Evolutionary conservation across 306 rosid genomes (phyloP).

Genomic region (Lathyrus tuberosus): DNA sequence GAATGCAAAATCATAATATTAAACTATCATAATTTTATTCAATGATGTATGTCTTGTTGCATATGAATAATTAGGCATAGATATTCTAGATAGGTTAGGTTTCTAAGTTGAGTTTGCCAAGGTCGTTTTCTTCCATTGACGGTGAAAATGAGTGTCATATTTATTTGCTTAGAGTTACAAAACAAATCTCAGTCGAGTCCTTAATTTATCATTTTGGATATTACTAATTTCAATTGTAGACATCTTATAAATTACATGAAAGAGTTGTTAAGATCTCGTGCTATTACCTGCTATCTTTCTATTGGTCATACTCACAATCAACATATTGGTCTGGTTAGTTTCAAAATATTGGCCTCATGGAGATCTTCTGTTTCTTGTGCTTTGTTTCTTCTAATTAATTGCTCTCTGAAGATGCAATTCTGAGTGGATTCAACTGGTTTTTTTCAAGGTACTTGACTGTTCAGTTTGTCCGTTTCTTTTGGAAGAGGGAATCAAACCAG

Average conservation of each 20-base stretch:
- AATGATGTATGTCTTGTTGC: background rate
- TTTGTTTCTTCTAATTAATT: slow-evolving; percentile 28
- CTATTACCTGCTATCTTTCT: slow-evolving; percentile 11
- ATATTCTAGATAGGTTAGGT: background rate
- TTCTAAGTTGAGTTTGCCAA: slow-evolving; percentile 24
- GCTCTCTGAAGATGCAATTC: slow-evolving; percentile 18
- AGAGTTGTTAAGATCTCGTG: slow-evolving; percentile 9
- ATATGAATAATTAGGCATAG: too few relatives aligned
- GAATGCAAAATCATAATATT: slow-evolving; percentile 24
- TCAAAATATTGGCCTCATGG: slow-evolving; percentile 5
- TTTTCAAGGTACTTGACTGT: slow-evolving; percentile 80
- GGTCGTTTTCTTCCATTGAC: slow-evolving; percentile 3
- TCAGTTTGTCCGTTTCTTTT: slow-evolving; percentile 98
- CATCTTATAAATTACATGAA: background rate
- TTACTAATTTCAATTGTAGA: background rate
- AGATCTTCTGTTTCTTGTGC: background rate
- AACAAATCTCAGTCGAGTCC: slow-evolving; percentile 8
- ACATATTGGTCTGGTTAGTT: background rate
- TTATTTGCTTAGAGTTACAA: slow-evolving; percentile 1
- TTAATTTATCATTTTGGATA: slow-evolving; percentile 11
- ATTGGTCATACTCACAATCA: background rate
- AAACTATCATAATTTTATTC: slow-evolving; percentile 4
- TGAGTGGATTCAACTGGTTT: slow-evolving; percentile 24
- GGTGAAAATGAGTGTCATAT: background rate
- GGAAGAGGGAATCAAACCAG: slow-evolving; percentile 99